Conservation (phyloP, 257 asterid species). For the Solanum verrucosum region DNA sequence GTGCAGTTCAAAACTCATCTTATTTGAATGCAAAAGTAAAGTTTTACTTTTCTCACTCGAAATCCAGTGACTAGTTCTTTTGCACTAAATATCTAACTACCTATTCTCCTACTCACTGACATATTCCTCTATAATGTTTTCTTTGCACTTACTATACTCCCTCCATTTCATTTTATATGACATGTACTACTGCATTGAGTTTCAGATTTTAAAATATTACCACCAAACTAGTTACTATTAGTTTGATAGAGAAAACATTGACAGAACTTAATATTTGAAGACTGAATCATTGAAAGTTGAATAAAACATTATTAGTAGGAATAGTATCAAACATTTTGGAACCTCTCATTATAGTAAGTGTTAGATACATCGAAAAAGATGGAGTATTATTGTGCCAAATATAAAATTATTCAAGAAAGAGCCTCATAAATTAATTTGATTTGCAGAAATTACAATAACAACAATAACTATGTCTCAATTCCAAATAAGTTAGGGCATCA, state of each 20-base stretch:
- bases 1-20: neutral
- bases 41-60: neutral
- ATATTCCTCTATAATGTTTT: neutral
- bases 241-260: neutral
- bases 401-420: neutral
- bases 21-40: neutral
- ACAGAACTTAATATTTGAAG: neutral
- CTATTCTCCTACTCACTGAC: neutral
- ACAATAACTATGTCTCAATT: neutral
- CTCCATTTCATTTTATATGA: no score
- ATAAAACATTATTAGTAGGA: neutral
- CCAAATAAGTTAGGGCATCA: neutral
- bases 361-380: neutral
- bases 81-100: neutral
- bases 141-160: no score
- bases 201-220: neutral
- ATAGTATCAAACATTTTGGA: neutral
- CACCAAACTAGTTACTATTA: neutral
- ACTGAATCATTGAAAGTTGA: neutral
- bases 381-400: neutral
- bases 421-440: neutral
- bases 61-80: neutral
- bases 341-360: neutral
- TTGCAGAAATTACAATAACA: neutral
- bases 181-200: neutral